These are phyloP conservation scores for Elsinoe arachidis DNA, from an alignment of 2,329 filamentous ascomycete species.

Conservation along the genomic window DNA sequence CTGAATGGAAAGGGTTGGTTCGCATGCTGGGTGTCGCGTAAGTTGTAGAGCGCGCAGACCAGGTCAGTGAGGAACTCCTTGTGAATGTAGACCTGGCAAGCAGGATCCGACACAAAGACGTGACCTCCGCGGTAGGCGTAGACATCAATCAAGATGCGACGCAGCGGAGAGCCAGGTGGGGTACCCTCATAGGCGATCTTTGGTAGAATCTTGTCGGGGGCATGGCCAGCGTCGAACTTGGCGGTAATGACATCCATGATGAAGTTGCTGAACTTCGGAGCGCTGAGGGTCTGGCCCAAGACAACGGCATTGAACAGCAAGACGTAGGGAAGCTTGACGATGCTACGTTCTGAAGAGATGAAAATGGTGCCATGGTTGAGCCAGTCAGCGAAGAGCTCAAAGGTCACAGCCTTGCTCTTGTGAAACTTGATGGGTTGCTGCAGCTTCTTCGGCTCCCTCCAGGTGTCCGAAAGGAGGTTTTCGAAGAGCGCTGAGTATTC, in stretches of 20 bases:
- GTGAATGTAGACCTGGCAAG: background rate
- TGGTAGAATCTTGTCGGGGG: conserved; percentile 7
- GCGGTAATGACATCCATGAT: conserved; percentile 10
- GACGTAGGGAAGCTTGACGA: background rate
- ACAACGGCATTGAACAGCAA: conserved; percentile 2
- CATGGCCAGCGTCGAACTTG: conserved; percentile 5
- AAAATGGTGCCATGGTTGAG: background rate
- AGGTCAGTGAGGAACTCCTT: conserved; percentile 16
- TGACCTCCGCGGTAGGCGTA: conserved; percentile 15
- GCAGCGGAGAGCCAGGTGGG: conserved; percentile 12
- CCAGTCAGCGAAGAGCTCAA: conserved; percentile 8
- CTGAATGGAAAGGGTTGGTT: background rate
- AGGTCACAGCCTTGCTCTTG: background rate
- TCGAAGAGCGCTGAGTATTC: background rate
- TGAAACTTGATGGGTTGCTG: background rate
- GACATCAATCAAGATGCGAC: conserved; percentile 18
- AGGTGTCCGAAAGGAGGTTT: background rate
- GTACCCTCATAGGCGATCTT: conserved; percentile 17
- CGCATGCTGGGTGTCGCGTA: background rate
- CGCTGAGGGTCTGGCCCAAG: background rate
- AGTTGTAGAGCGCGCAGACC: background rate
- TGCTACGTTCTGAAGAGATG: background rate
- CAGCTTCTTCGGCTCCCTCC: background rate
- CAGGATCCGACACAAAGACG: background rate
- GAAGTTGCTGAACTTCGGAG: background rate